Conservation (phyloP, 2,329 filamentous ascomycete genomes). For the Sporothrix euskadiensis region DNA sequence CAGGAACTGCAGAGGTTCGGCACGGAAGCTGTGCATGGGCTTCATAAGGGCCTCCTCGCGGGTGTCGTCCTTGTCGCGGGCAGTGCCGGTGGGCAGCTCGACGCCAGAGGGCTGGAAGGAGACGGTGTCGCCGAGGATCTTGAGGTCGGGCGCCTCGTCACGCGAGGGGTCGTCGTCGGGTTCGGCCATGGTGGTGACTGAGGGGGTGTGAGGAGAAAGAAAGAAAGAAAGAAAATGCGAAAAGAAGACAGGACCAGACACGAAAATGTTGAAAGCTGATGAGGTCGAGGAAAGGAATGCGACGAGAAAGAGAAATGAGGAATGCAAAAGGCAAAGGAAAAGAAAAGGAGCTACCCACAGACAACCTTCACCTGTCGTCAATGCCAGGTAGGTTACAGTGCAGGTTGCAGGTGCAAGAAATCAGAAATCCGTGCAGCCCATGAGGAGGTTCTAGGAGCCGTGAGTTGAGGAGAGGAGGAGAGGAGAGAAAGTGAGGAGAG, state of each 20-base stretch:
- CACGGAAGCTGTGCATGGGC: slow-evolving; percentile 83
- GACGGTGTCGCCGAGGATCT: slow-evolving; percentile 72
- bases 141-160: slow-evolving; percentile 69
- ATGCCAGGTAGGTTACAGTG: too few species aligned
- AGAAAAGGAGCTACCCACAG: not conserved
- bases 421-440: slow-evolving; percentile 13
- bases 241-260: not conserved
- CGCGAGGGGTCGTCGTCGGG: slow-evolving; percentile 45
- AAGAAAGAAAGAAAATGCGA: not conserved
- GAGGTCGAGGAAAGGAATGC: too few species aligned
- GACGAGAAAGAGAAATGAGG: too few species aligned
- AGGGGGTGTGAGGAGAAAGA: not conserved
- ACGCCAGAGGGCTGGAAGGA: slow-evolving; percentile 72
- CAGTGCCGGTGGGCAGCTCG: slow-evolving; percentile 47
- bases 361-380: not conserved
- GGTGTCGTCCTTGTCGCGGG: slow-evolving; percentile 48
- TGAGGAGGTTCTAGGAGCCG: not conserved
- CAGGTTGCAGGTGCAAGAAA: not conserved
- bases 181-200: slow-evolving; percentile 26
- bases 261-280: not conserved
- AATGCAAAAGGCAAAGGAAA: not conserved
- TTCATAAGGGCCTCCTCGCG: slow-evolving; percentile 72
- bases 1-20: slow-evolving; percentile 72
- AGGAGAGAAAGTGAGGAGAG: not conserved
- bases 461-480: not conserved